Evolutionary conservation across 208 protist species (phyloP), one percentile per base, ranked within the genome.

Genomic region (Leishmania tarentolae): DNA sequence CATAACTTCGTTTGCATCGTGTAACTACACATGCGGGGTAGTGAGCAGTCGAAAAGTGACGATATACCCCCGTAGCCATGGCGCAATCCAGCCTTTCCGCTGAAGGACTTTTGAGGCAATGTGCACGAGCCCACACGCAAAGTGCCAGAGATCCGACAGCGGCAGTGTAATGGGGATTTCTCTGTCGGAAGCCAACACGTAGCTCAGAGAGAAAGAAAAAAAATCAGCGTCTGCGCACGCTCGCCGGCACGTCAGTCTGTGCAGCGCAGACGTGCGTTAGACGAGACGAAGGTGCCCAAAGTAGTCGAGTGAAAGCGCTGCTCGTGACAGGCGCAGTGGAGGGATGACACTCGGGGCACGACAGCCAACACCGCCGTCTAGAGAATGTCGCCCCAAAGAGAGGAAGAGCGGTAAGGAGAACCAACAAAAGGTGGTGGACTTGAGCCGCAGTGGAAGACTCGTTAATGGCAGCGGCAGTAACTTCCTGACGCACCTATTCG

Each of bases 1-100:
- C 59, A 80, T 71, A 35, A 46, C 76, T 8, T 50, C 66, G n/a
- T 74, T 63, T 7, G 59, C 42, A 17, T 63, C 63, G 61, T 61
- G 59, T 6, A 69, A 35, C 44, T 79, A 35, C n/a, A 72, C 59
- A 40, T 2, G 59, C n/a, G 75, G 69, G 42, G 52, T 50, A 70
- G 15, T 73, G 5, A 3, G 63, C 76, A 5, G 31, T 35, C 13
- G 24, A 1, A 35, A 79, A 63, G 63, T 47, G 31, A 1, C 28
- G 11, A 4, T n/a, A 40, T 28, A 47, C 61, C 24, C 61, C 24
- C 5, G 24, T 47, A 61, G 63, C 7, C 59, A 21, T n/a, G 4
- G 13, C 8, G 28, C 21, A 21, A 6, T 5, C 17, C 7, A 72
- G 15, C 57, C 15, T 65, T 2, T 31, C 28, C n/a, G 57, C 0